Evolutionary conservation across 306 rosid species (phyloP).

Genomic region (Quercus robur): DNA sequence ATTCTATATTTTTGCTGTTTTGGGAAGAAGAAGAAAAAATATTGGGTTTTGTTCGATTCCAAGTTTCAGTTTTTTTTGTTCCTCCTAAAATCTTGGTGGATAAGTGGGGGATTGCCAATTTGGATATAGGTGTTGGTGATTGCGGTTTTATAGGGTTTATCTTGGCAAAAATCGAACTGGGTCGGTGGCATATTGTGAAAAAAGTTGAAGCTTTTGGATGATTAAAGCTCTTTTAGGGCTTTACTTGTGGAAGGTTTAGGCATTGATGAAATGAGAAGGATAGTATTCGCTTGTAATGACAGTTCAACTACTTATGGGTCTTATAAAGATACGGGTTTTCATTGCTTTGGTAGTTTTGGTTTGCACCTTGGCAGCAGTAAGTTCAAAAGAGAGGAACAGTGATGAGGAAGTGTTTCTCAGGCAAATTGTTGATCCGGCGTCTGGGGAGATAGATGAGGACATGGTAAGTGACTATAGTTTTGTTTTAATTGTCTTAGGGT

Average conservation of each 20-base stretch:
- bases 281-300: slow-evolving; percentile 40
- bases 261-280: slow-evolving; percentile 51
- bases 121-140: slow-evolving; percentile 6
- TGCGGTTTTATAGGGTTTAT: slow-evolving; percentile 4
- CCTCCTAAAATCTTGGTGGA: slow-evolving; percentile 29
- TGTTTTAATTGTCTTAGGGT: background rate
- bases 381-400: slow-evolving; percentile 38
- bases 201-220: slow-evolving; percentile 24
- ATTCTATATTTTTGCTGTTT: slow-evolving; percentile 20
- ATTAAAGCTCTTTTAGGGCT: slow-evolving; percentile 38
- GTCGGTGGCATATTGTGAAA: slow-evolving; percentile 21
- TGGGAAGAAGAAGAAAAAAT: background rate
- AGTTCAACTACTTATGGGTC: slow-evolving; percentile 47
- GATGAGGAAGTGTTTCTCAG: slow-evolving; percentile 40
- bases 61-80: slow-evolving; percentile 16
- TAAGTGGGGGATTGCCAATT: slow-evolving; percentile 14
- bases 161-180: slow-evolving; percentile 24
- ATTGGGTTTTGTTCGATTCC: slow-evolving; percentile 15
- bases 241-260: slow-evolving; percentile 34
- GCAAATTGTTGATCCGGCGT: slow-evolving; percentile 54
- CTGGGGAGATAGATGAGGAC: slow-evolving; percentile 48
- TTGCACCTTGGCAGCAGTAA: slow-evolving; percentile 27
- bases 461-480: slow-evolving; percentile 52
- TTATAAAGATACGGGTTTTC: slow-evolving; percentile 47
- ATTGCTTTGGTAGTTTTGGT: slow-evolving; percentile 49